Evolutionary conservation across 495 filamentous ascomycete genomes (phyloP).

Genomic region (Annulohypoxylon moriforme): DNA sequence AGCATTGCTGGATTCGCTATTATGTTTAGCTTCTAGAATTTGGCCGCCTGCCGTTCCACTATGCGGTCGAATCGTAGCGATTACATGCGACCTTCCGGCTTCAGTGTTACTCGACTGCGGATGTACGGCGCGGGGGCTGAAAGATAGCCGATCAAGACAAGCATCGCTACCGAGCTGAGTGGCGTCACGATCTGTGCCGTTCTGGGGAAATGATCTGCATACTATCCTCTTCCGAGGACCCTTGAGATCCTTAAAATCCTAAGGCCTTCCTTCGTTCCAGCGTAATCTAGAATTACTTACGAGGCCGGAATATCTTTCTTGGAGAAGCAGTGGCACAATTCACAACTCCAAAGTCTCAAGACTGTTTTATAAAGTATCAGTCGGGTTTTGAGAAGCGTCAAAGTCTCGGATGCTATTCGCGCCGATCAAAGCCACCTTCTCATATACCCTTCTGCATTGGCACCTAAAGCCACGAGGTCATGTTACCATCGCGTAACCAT

Average conservation of each 20-base stretch:
- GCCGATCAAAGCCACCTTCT: conserved; percentile 1
- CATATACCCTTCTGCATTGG: not conserved
- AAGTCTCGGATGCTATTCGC: not conserved
- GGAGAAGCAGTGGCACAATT: not conserved
- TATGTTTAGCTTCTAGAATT: conserved; percentile 7
- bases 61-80: not conserved
- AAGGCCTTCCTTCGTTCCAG: not conserved
- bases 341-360: not conserved
- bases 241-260: not conserved
- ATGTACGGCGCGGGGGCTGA: conserved; percentile 11
- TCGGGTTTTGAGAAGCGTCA: not conserved
- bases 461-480: conserved; percentile 11
- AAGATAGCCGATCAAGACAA: not conserved
- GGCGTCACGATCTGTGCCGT: not conserved
- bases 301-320: not conserved
- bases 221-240: not conserved
- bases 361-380: not conserved
- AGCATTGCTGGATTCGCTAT: conserved; percentile 12
- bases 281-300: not conserved
- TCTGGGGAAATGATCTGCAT: not conserved
- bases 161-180: conserved; percentile 4
- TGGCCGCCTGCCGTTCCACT: conserved; percentile 1
- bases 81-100: conserved; percentile 12
- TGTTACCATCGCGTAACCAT: conserved; percentile 3
- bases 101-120: not conserved